These are phyloP conservation scores for Mycothermus thermophilus DNA, from an alignment of 495 filamentous ascomycete species.

Conservation along the genomic window DNA sequence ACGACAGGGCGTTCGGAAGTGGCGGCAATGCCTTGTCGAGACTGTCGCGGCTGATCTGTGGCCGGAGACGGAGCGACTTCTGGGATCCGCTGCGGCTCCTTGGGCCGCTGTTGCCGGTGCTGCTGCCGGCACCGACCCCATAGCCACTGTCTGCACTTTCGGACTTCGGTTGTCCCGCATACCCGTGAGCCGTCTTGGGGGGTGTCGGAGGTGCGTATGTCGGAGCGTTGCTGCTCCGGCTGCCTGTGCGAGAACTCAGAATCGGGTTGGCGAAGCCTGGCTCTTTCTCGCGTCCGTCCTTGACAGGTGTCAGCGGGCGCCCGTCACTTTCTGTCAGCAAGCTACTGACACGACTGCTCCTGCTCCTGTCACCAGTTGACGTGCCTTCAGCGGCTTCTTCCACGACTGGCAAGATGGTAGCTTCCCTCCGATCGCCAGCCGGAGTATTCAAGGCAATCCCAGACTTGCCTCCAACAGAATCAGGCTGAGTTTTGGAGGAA, in stretches of 20 bases:
- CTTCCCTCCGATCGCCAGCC: constrained; percentile 36
- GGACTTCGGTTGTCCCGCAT: constrained; percentile 18
- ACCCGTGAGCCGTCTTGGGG: constrained; percentile 26
- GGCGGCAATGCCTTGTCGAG: constrained; percentile 44
- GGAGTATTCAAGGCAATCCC: constrained; percentile 36
- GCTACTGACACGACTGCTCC: constrained; percentile 29
- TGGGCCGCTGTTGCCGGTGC: constrained; percentile 7
- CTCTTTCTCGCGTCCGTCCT: constrained; percentile 25
- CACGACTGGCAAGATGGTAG: constrained; percentile 74
- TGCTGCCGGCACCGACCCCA: constrained; percentile 13
- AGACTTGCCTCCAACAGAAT: constrained; percentile 38
- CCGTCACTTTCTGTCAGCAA: constrained; percentile 27
- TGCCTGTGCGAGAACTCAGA: constrained; percentile 22
- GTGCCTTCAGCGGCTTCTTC: constrained; percentile 78
- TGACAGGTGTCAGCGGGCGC: constrained; percentile 27
- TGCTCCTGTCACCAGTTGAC: constrained; percentile 45
- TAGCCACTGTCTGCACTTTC: constrained; percentile 28
- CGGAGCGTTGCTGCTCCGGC: constrained; percentile 19
- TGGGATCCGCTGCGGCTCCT: constrained; percentile 16
- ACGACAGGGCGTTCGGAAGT: constrained; percentile 22
- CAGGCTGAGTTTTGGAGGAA: no score
- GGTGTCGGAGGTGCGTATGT: constrained; percentile 27
- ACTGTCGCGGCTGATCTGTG: constrained; percentile 27
- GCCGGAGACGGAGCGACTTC: constrained; percentile 13
- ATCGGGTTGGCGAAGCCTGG: constrained; percentile 30